Evolutionary conservation across 2,329 filamentous ascomycete species (phyloP).

Genomic region (Scedosporium apiospermum): DNA sequence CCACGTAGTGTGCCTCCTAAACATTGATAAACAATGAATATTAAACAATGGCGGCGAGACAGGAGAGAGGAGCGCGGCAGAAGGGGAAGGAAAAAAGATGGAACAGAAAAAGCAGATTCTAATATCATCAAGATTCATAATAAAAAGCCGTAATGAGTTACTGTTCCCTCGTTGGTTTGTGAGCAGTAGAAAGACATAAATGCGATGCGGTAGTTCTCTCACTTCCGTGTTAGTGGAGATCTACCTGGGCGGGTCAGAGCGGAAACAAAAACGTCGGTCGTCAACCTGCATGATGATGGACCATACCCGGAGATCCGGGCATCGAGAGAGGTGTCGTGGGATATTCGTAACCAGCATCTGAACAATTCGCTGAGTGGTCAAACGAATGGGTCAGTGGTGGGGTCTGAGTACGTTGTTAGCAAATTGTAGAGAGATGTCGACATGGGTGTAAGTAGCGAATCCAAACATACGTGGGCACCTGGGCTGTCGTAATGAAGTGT

Average conservation of each 20-base stretch:
- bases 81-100: background rate
- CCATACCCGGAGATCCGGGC: constrained; percentile 54
- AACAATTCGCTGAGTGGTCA: constrained; percentile 56
- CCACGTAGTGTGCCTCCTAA: too few species aligned
- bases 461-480: constrained; percentile 63
- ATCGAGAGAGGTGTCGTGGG: constrained; percentile 66
- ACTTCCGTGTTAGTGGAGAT: too few species aligned
- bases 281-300: constrained; percentile 18
- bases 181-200: too few species aligned
- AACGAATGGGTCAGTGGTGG: constrained; percentile 68
- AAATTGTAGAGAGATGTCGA: background rate
- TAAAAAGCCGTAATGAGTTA: background rate
- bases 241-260: too few species aligned
- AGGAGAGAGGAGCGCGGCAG: background rate
- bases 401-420: constrained; percentile 41
- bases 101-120: background rate
- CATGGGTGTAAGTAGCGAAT: background rate
- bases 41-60: background rate
- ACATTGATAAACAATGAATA: too few species aligned
- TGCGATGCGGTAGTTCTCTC: too few species aligned
- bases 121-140: background rate
- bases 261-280: too few species aligned
- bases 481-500: constrained; percentile 56
- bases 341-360: constrained; percentile 53
- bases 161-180: background rate